Percentiles rank a stretch among this genome's conserved stretches.
phyloP scores from a whole-genome alignment of 306 rosid species.

The Dryas drummondii region DNA sequence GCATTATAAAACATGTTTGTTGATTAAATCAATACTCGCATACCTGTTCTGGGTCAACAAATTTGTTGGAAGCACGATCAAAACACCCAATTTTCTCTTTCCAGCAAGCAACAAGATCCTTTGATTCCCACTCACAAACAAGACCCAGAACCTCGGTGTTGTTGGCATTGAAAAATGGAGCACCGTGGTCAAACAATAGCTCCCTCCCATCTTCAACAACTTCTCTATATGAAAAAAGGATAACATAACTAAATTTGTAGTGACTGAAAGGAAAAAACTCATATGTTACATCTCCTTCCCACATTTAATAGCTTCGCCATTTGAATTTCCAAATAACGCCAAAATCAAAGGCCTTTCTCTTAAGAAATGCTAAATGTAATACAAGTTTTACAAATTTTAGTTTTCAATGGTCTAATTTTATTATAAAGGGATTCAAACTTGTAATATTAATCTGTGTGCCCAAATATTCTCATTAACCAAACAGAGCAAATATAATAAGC shows the following conservation, averaged over 20 bases:
- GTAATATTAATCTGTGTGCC: background rate
- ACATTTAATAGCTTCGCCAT: background rate
- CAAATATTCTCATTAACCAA: background rate
- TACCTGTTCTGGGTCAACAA: constrained; percentile 64
- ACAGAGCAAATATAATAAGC: background rate
- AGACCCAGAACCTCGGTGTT: constrained; percentile 48
- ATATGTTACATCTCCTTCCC: background rate
- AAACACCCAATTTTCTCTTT: constrained; percentile 65
- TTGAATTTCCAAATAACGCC: background rate
- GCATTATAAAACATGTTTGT: background rate
- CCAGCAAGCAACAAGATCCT: constrained; percentile 81
- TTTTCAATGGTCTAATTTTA: too few species aligned
- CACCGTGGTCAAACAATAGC: constrained; percentile 84
- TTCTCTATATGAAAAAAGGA: constrained; percentile 47
- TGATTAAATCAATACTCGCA: constrained; percentile 11
- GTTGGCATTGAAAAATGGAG: constrained; percentile 74
- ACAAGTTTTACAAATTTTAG: too few species aligned
- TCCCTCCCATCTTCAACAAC: constrained; percentile 74
- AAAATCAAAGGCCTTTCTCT: background rate
- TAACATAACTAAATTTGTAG: background rate
- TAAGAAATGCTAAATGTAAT: background rate
- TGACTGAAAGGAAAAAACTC: constrained; percentile 3
- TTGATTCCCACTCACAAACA: constrained; percentile 76
- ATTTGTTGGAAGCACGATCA: constrained; percentile 56
- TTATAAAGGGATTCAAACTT: background rate